phyloP scores from a whole-genome alignment of 306 rosid genomes.

The Begonia masoniana region DNA sequence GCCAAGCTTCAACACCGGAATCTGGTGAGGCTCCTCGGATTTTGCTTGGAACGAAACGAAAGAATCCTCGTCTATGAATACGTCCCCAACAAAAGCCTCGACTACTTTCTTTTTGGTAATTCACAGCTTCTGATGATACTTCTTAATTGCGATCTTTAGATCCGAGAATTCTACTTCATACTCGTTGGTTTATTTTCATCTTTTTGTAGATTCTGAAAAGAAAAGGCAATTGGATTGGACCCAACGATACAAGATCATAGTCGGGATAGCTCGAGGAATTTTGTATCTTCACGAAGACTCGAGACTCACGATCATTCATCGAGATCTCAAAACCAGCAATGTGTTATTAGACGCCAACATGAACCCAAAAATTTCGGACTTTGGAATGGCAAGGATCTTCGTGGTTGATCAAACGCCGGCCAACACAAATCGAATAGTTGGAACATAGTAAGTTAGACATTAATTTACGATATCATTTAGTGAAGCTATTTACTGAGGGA shows the following conservation, averaged over 20 bases:
- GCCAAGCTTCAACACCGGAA: too few species aligned
- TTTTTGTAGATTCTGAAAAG: constrained; percentile 1
- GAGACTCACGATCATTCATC: constrained; percentile 21
- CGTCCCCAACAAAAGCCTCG: constrained; percentile 20
- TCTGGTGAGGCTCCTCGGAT: too few species aligned
- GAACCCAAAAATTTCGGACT: constrained; percentile 26
- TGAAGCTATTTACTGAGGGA: too few species aligned
- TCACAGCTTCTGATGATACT: background rate
- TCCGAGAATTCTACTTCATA: background rate
- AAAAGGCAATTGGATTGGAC: constrained; percentile 15
- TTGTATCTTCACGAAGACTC: constrained; percentile 26
- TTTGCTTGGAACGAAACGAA: too few species aligned
- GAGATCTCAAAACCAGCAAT: constrained; percentile 25
- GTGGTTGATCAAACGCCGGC: constrained; percentile 14
- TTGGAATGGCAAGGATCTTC: constrained; percentile 19
- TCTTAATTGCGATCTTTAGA: background rate
- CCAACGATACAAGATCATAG: constrained; percentile 16
- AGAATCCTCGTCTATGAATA: too few species aligned
- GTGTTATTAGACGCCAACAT: constrained; percentile 16
- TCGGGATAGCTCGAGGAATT: constrained; percentile 17
- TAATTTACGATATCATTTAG: too few species aligned
- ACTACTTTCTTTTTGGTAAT: constrained; percentile 14
- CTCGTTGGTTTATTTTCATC: background rate
- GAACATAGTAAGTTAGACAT: constrained; percentile 7
- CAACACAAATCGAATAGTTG: constrained; percentile 6